Evolutionary conservation across 1,284 basidiomycete species (phyloP), one percentile per base, ranked within the genome.

Genomic region (Anthracocystis panici-leucophaei): DNA sequence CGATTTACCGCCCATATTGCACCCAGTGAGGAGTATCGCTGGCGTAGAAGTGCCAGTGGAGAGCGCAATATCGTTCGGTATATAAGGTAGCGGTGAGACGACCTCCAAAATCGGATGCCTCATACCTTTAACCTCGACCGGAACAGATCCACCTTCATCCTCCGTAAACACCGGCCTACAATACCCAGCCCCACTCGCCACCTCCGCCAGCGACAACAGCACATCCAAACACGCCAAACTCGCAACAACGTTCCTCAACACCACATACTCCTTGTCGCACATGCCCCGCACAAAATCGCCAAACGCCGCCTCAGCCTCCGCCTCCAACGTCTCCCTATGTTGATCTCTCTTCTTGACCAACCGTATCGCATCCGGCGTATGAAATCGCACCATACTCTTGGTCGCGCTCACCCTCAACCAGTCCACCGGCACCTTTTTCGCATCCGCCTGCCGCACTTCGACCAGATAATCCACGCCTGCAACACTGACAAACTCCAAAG

Each of bases 391-490:
- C 27, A 89, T 87, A 20, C 87, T 87, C 85, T 91, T 95, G 0
- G 95, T 97, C 46, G 72, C 90, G 40, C 91, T 93, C 53, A 95
- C 88, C 41, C 92, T 87, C 50, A 90, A 87, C 95, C 95, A 99
- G 62, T 89, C 89, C 7, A 89, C 88, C 0, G 96, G 96, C 3
- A 94, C 90, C 11, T 89, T 89, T 70, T 89, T 89, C 14, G 91
- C 90, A 50, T 93, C 92, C 8, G 88, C 88, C 54, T 90, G 91
- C 54, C 91, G 90, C 18, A 97, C 87, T 58, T 86, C 83, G 25
- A 86, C 76, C 55, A 84, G 64, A 68, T 81, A 85, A 11, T 86
- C 85, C 18, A 85, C 78, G 20, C 81, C 81, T 0, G 89, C 87
- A 8, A 92, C 89, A 4, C 88, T 89, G 3, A 89, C 88, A 87